Percentiles rank a stretch among this genome's conserved stretches.
Evolutionary conservation across 768 basidiomycete species (phyloP).

Genomic region (Rhizopogon vinicolor): DNA sequence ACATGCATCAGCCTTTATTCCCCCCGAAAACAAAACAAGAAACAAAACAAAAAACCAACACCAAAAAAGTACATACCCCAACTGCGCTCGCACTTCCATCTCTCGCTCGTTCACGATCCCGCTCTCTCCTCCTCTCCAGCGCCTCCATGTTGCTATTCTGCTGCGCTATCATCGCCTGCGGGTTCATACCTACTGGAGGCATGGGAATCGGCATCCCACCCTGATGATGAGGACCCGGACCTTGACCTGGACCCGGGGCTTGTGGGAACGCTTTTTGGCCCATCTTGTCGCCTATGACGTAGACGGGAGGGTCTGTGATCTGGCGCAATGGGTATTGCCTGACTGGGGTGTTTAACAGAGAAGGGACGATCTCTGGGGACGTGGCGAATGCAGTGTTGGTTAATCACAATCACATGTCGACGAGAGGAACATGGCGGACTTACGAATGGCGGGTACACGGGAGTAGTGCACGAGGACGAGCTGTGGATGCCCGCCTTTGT

Average conservation of each 20-base stretch:
- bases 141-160: conserved; percentile 72
- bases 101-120: conserved; percentile 54
- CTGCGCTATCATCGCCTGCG: conserved; percentile 65
- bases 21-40: too few relatives aligned
- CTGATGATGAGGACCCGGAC: conserved; percentile 25
- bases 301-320: conserved; percentile 63
- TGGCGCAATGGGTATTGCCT: conserved; percentile 69
- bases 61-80: conserved; percentile 20
- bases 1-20: too few relatives aligned
- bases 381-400: not conserved
- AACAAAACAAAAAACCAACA: too few relatives aligned
- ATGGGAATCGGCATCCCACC: conserved; percentile 10
- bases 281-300: conserved; percentile 64
- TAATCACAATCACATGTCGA: not conserved
- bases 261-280: conserved; percentile 59
- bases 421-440: conserved; percentile 24
- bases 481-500: conserved; percentile 68
- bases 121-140: conserved; percentile 57
- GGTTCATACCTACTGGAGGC: conserved; percentile 27
- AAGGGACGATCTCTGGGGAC: conserved; percentile 51
- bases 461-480: conserved; percentile 77
- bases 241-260: conserved; percentile 10
- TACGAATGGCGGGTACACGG: conserved; percentile 58
- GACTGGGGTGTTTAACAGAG: conserved; percentile 54
- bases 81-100: conserved; percentile 40